phyloP scores from a whole-genome alignment of 257 asterid species.

The Nicotiana undulata region DNA sequence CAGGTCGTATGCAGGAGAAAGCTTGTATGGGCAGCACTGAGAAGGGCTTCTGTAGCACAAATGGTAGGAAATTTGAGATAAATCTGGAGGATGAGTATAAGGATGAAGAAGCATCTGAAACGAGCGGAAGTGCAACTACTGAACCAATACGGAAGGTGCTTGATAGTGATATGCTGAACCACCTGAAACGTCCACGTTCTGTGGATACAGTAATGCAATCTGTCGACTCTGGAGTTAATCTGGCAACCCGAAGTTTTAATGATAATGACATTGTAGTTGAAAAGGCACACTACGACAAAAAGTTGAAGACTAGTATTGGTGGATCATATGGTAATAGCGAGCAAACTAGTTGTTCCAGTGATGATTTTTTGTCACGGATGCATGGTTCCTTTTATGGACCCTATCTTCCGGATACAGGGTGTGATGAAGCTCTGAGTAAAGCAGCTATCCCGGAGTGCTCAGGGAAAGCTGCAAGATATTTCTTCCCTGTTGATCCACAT shows the following conservation, averaged over 20 bases:
- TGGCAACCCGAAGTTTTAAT: conserved; percentile 11
- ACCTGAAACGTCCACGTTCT: conserved; percentile 18
- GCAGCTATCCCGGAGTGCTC: conserved; percentile 8
- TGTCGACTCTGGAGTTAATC: conserved; percentile 15
- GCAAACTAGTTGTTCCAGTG: conserved; percentile 22
- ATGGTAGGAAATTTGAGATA: not conserved
- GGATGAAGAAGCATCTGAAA: conserved; percentile 4
- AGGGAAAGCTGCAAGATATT: conserved; percentile 43
- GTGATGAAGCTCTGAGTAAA: conserved; percentile 18
- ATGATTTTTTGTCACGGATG: conserved; percentile 29
- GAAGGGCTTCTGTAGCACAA: not conserved
- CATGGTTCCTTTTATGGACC: conserved; percentile 20
- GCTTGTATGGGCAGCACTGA: conserved; percentile 19
- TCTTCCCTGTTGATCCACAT: conserved; percentile 51
- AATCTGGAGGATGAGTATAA: conserved; percentile 1
- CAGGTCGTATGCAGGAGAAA: conserved; percentile 13
- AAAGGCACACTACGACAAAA: conserved; percentile 26
- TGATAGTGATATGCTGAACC: conserved; percentile 19
- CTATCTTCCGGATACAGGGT: conserved; percentile 14
- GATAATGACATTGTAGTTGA: conserved; percentile 19
- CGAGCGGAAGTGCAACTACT: conserved; percentile 1
- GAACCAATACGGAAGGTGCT: not conserved
- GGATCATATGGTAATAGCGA: conserved; percentile 15
- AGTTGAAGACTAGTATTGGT: conserved; percentile 19
- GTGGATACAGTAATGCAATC: conserved; percentile 7